Evolutionary conservation across 352 stramenopile species (phyloP), one percentile per base, ranked within the genome.

Genomic region (Pythium brassicae): DNA sequence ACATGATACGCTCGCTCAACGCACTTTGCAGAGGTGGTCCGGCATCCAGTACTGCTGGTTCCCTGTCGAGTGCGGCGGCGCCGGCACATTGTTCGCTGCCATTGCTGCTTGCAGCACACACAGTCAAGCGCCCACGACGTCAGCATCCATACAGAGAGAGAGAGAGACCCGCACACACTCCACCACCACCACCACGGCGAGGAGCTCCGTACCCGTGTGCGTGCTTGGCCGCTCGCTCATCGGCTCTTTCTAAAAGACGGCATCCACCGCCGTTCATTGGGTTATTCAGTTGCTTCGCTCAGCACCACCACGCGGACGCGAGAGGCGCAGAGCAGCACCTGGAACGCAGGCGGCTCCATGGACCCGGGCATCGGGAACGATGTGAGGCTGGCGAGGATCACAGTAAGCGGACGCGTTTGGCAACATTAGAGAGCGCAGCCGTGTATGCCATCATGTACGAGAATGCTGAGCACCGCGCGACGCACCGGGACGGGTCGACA

Each of bases 41-140:
- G 85, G 85, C 85, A 94, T 94, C 85, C 85, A 94, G 58, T 89
- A 89, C 53, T 87, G 80, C 51, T 87, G 80, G 49, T 60, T 71
- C 50, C 69, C 63, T 7, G 71, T 73, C 59, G 69, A 76, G 25
- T 70, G 60, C 32, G 73, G 69, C 32, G 64, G 65, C 15, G 59
- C 65, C 3, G 49, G 52, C 15, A 65, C 53, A 43, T 72, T 77
- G 27, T 60, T 37, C 7, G 66, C 63, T 19, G 73, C 73, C 9
- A 48, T 32, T 26, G 54, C 48, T 53, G n/a, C 22, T 17, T 10
- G 7, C n/a, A 55, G n/a, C 23, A 27, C 4, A 20, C 8, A 45
- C 14, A 37, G 2, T 17, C 32, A 37, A 9, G 8, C 32, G 5
- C 5, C 32, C 32, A 37, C 14, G 14, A 11, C 32, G 32, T 44